Base-by-base conservation (phyloP, 1,284 basidiomycete genomes). In the Hemileia vastatrix region DNA sequence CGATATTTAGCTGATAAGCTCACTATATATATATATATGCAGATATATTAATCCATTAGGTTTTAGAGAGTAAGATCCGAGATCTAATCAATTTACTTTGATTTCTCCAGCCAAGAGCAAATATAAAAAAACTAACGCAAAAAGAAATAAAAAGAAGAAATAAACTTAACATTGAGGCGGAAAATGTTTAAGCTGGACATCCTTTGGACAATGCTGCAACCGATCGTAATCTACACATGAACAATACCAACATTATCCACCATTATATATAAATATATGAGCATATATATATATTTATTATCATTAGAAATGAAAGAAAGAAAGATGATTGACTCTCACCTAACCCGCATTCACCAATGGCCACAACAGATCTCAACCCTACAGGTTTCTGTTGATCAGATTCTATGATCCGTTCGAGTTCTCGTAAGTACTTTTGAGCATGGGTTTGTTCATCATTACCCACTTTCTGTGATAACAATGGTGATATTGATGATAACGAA, bases 191-290 rank as follows among this genome's bases (percentile, higher is more conserved):
- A 81, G 78, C 74, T 92, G 90, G 2, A 82, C 80, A 19, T 84
- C 83, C 21, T 78, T 78, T 1, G 81, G 71, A 3, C 87, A 82
- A 73, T 88, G 87, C 68, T 86, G 84, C 0, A 86, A 80, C 13
- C 90, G 80, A 72, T 93, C 90, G 70, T 92, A 92, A 75, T 94
- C 90, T 87, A 55, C n/a, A n/a, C n/a, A n/a, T n/a, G n/a, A n/a
- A n/a, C n/a, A n/a, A n/a, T n/a, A n/a, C n/a, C n/a, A n/a, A n/a
- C n/a, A n/a, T n/a, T n/a, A n/a, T n/a, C n/a, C n/a, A n/a, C n/a
- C n/a, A n/a, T n/a, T n/a, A n/a, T n/a, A n/a, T n/a, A n/a, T n/a
- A n/a, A n/a, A n/a, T n/a, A n/a, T n/a, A n/a, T n/a, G n/a, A n/a
- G n/a, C n/a, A n/a, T n/a, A n/a, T n/a, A n/a, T n/a, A n/a, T n/a